Conservation (phyloP, 805 yeast genomes). For the Osmozyma mogii region DNA sequence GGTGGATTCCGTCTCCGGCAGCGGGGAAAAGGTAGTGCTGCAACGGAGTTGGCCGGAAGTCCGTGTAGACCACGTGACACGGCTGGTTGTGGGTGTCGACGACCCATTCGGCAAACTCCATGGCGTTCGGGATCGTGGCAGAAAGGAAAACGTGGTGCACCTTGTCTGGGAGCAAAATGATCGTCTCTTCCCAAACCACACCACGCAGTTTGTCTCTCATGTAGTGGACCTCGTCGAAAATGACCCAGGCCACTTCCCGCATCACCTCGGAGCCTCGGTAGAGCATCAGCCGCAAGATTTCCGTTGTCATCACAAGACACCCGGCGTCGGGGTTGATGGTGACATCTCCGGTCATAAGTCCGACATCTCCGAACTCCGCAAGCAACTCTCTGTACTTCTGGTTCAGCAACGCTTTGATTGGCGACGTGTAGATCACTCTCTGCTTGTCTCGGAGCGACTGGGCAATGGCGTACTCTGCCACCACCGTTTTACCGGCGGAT, state of each 20-base stretch:
- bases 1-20: constrained; percentile 96
- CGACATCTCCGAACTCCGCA: constrained; percentile 95
- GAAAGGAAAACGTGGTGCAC: constrained; percentile 90
- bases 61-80: constrained; percentile 97
- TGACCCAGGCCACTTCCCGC: constrained; percentile 99
- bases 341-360: constrained; percentile 98
- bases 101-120: constrained; percentile 99
- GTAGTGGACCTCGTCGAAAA: constrained; percentile 96
- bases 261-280: constrained; percentile 96
- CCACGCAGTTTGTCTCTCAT: constrained; percentile 98
- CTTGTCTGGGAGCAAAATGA: constrained; percentile 89
- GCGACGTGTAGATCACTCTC: constrained; percentile 91
- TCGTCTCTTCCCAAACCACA: constrained; percentile 99
- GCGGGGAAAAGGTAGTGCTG: constrained; percentile 97
- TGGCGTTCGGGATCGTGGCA: constrained; percentile 96
- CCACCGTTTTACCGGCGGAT: constrained; percentile 96
- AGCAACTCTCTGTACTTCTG: constrained; percentile 88
- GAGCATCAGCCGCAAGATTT: constrained; percentile 92
- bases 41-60: constrained; percentile 96
- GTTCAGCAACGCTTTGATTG: constrained; percentile 89
- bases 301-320: constrained; percentile 98
- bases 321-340: constrained; percentile 98
- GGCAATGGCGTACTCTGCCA: constrained; percentile 95
- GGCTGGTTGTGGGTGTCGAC: constrained; percentile 93
- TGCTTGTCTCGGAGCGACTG: constrained; percentile 88